These are phyloP conservation scores for Lentinula detonsa DNA, from an alignment of 768 basidiomycete species.

Conservation along the genomic window DNA sequence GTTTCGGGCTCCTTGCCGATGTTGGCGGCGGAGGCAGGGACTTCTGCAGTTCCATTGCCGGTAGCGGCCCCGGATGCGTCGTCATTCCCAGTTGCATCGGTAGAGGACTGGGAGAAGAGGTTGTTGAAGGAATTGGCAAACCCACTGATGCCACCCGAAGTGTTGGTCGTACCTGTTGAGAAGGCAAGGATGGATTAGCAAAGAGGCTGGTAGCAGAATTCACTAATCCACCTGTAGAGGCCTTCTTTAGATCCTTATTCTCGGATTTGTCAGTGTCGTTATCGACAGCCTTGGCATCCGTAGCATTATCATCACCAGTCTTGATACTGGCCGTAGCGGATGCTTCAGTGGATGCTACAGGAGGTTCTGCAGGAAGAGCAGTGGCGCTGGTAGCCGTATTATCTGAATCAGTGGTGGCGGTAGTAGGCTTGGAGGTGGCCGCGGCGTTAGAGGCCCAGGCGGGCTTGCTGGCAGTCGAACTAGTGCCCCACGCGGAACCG, in stretches of 20 bases:
- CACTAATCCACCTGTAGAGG: conserved; percentile 7
- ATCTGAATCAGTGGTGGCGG: not conserved
- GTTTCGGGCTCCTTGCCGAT: not conserved
- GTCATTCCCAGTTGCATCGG: not conserved
- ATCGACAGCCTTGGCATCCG: not conserved
- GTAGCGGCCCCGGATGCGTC: not conserved
- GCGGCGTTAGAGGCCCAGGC: not conserved
- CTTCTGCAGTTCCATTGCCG: conserved; percentile 5
- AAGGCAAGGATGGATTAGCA: not conserved
- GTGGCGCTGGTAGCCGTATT: not conserved
- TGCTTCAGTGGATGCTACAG: not conserved
- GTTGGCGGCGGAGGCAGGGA: conserved; percentile 1
- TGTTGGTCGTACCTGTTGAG: conserved; percentile 2
- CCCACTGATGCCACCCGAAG: not conserved
- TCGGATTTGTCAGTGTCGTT: not conserved
- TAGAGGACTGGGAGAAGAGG: not conserved
- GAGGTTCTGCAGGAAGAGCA: not conserved
- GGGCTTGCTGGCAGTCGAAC: not conserved
- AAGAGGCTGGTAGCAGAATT: not conserved
- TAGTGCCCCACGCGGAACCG: not conserved
- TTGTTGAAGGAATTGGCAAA: not conserved
- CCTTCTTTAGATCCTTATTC: not conserved
- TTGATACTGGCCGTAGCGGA: not conserved
- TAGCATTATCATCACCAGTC: not conserved
- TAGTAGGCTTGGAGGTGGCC: too few species aligned